Percentiles rank a stretch among this genome's conserved stretches.
These are phyloP conservation scores for Cichorium intybus DNA, from an alignment of 140 eudicot genomes.

Conservation along the genomic window DNA sequence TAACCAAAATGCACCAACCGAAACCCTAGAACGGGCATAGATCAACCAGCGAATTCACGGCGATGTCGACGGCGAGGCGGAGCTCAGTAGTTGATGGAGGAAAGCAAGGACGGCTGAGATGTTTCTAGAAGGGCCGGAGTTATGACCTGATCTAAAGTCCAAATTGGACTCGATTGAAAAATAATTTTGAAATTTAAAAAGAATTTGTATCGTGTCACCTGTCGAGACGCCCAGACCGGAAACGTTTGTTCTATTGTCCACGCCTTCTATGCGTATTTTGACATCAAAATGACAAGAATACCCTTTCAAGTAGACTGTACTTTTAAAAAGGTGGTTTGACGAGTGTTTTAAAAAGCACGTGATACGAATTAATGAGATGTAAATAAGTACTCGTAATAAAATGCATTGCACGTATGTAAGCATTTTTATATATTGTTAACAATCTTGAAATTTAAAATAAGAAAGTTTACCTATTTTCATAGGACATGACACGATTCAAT, in stretches of 20 bases:
- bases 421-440: too few relatives aligned
- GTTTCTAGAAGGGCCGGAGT: conserved; percentile 32
- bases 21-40: conserved; percentile 22
- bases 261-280: neutral
- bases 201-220: conserved; percentile 17
- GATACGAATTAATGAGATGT: neutral
- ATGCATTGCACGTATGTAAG: too few relatives aligned
- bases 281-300: neutral
- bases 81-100: conserved; percentile 24
- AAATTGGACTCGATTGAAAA: conserved; percentile 4
- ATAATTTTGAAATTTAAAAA: conserved; percentile 15
- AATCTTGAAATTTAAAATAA: too few relatives aligned
- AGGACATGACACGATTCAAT: too few relatives aligned
- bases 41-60: conserved; percentile 13
- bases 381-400: too few relatives aligned
- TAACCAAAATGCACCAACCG: conserved; percentile 21
- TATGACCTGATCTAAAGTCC: conserved; percentile 15
- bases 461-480: too few relatives aligned
- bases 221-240: conserved; percentile 13
- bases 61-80: conserved; percentile 28
- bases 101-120: conserved; percentile 25
- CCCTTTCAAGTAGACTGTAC: neutral
- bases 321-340: neutral
- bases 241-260: conserved; percentile 16
- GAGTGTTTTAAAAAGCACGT: neutral